Base-by-base conservation (phyloP, 2,329 filamentous ascomycete genomes). In the Periconia macrospinosa region DNA sequence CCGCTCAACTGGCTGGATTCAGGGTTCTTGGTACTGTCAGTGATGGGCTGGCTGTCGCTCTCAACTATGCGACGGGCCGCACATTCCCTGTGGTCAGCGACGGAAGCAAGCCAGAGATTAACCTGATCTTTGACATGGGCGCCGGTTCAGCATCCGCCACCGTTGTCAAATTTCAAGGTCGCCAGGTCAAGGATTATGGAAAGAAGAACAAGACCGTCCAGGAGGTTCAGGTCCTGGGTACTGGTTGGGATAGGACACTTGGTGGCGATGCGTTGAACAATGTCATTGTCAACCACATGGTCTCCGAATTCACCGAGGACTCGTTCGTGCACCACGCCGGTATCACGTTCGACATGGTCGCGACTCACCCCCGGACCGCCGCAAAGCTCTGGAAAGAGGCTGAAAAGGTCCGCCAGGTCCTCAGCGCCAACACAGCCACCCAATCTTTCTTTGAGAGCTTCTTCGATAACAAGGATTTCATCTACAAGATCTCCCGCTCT, bases 121-220 rank as follows among this genome's bases (percentile, higher is more conserved):
- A 99, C 76, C 78, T 99, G 72, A 86, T 99, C 30, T 99, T 94
- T 69, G 94, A 99, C 71, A 97, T 99, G 92, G 94, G 94, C 62
- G 92, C 94, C 62, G 94, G 94, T 5, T 97, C 91, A 44, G 90
- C 93, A 30, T 96, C 91, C 65, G 93, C 93, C 5, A 94, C 92
- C 7, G 80, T 99, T 49, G 77, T 99, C 71, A 89, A 87, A 66
- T 96, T 99, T 77, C 92, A 97, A 74, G 89, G 90, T 70, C 87
- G 88, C 63, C 87, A 83, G 1, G 88, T 97, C 58, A 99, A 97
- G 81, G 93, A 97, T 65, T 78, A 93, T 51, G 92, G 92, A 61
- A 92, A 90, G 73, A 93, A 85, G 79, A 97, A 97, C 81, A 97
- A 97, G 84, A 97, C 92, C 1, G 79, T 99, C 30, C 94, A 97